Evolutionary conservation across 306 rosid genomes (phyloP), one percentile per base, ranked within the genome.

Genomic region (Gillenia trifoliata): DNA sequence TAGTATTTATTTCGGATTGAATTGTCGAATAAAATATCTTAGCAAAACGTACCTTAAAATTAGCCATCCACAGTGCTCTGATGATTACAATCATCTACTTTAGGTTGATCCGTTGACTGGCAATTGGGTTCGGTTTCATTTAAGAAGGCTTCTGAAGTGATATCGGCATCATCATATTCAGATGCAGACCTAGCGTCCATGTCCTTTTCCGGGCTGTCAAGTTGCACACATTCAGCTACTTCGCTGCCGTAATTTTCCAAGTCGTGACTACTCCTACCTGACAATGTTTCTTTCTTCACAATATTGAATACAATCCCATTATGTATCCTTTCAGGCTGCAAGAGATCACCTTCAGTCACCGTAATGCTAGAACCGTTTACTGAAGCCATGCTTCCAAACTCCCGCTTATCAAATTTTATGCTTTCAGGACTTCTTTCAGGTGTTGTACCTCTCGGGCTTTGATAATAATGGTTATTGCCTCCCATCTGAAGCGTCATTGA

Each of bases 311-410:
- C 85, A 55, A 92, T 87, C 57, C 99, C 96, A 17, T 92, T 92
- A 36, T 77, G 90, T 54, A 86, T 92, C 83, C 90, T 85, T 82
- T 90, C 99, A 8, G 99, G 89, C 84, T 92, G 98, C 87, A 95
- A 84, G 75, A 95, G 85, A 86, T 92, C 99, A 69, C 99, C 98
- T 83, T 89, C 97, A 36, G 79, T 79, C 78, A 95, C 81, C 75
- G 79, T 49, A 60, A 92, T 82, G 87, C 91, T 82, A 40, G 88
- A 80, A 16, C 89, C 83, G 50, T 82, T 86, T 63, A 22, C 26
- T 23, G 87, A 84, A 50, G 75, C 80, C 77, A 85, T 80, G 75
- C 69, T 81, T 66, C 87, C 79, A 13, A 75, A 69, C 71, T 89
- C 95, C 79, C 82, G 82, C 71, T 62, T 81, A 41, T 87, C 91